Evolutionary conservation across 2,329 filamentous ascomycete species (phyloP).

Genomic region (Penicillium sp.): DNA sequence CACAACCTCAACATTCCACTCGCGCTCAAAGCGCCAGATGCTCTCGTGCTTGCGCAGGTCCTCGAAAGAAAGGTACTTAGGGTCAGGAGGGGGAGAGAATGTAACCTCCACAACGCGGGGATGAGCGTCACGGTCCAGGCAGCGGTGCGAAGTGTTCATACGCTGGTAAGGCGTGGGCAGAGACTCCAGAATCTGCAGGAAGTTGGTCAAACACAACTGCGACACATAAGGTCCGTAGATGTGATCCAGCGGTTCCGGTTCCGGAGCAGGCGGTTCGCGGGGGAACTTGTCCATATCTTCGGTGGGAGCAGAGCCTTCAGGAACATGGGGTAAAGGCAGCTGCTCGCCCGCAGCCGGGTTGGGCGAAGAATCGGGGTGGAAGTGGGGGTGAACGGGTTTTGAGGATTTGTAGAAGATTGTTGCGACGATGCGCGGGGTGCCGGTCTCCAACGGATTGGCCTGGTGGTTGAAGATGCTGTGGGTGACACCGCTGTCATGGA

Average conservation of each 20-base stretch:
- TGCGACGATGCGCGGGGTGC: constrained; percentile 47
- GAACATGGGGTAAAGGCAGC: constrained; percentile 43
- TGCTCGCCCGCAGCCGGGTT: constrained; percentile 36
- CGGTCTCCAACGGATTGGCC: constrained; percentile 39
- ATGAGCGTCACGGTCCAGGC: constrained; percentile 48
- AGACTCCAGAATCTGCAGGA: constrained; percentile 53
- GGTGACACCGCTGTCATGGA: constrained; percentile 48
- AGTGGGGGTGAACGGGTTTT: constrained; percentile 44
- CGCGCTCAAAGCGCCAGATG: constrained; percentile 79
- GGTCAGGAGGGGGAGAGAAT: constrained; percentile 51
- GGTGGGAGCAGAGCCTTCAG: constrained; percentile 51
- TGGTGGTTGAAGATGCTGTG: constrained; percentile 49
- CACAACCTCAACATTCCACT: constrained; percentile 85
- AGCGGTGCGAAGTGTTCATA: constrained; percentile 49
- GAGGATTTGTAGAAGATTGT: constrained; percentile 52
- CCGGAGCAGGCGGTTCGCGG: constrained; percentile 55
- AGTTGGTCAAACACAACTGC: constrained; percentile 57
- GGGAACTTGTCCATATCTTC: constrained; percentile 54
- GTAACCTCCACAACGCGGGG: constrained; percentile 55
- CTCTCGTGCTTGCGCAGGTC: constrained; percentile 78
- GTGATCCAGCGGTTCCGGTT: constrained; percentile 56
- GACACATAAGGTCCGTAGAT: constrained; percentile 57
- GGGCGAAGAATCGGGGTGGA: constrained; percentile 50
- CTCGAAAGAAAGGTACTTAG: constrained; percentile 54
- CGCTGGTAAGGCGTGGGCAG: constrained; percentile 52